Percentiles rank a stretch among this genome's conserved stretches.
phyloP scores from a whole-genome alignment of 129 eudicot species.

The Silybum marianum region DNA sequence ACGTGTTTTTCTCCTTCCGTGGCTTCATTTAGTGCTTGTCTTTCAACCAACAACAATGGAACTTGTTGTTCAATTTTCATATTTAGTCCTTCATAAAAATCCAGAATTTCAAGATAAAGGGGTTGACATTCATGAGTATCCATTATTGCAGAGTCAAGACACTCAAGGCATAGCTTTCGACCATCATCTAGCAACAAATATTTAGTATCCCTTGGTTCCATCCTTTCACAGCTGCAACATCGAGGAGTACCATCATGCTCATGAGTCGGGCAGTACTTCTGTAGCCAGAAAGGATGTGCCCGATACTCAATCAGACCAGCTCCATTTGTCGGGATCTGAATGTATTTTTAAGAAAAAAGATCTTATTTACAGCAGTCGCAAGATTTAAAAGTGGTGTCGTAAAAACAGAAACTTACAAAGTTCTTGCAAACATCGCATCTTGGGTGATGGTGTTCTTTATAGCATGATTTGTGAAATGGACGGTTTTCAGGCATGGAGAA shows the following conservation, averaged over 20 bases:
- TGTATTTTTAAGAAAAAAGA: neutral
- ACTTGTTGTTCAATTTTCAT: constrained; percentile 93
- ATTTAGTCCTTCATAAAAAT: constrained; percentile 87
- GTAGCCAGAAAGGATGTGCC: constrained; percentile 97
- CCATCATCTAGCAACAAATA: constrained; percentile 87
- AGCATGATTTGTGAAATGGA: constrained; percentile 86
- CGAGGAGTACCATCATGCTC: constrained; percentile 87
- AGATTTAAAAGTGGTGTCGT: neutral
- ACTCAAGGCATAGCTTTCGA: constrained; percentile 88
- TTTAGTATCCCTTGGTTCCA: constrained; percentile 84
- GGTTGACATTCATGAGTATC: constrained; percentile 95
- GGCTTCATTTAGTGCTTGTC: constrained; percentile 98
- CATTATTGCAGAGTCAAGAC: constrained; percentile 91
- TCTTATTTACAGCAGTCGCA: neutral
- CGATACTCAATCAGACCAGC: constrained; percentile 92
- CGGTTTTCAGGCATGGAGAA: constrained; percentile 80
- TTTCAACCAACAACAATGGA: constrained; percentile 89
- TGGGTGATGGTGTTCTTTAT: constrained; percentile 88
- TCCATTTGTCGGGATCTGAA: constrained; percentile 77
- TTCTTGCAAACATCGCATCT: constrained; percentile 90
- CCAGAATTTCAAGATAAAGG: constrained; percentile 90
- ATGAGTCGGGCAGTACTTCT: constrained; percentile 94
- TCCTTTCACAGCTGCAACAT: constrained; percentile 98
- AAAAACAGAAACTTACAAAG: constrained; percentile 58
- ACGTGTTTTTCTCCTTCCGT: constrained; percentile 95